These are phyloP conservation scores for Penicillium sp. DNA, from an alignment of 2,329 filamentous ascomycete species.

Conservation along the genomic window DNA sequence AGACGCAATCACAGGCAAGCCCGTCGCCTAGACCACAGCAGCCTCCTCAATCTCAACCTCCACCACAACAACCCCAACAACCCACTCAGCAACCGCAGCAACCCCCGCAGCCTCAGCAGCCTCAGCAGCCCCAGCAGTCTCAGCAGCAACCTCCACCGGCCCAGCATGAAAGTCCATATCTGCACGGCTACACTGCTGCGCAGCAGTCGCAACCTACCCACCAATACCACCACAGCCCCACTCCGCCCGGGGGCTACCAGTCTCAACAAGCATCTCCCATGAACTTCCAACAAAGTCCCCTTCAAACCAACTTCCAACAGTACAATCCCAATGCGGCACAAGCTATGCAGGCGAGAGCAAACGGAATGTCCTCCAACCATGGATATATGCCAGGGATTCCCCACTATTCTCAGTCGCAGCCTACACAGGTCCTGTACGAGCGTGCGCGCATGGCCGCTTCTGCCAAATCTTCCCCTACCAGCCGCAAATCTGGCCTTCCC, in stretches of 20 bases:
- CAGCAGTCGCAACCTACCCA: slow-evolving; percentile 33
- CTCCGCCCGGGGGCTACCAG: slow-evolving; percentile 37
- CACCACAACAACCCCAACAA: slow-evolving; percentile 24
- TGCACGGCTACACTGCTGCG: slow-evolving; percentile 37
- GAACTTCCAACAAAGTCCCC: slow-evolving; percentile 43
- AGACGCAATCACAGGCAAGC: slow-evolving; percentile 17
- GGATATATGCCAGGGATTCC: slow-evolving; percentile 49
- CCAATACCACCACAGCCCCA: slow-evolving; percentile 38
- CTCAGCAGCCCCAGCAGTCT: slow-evolving; percentile 24
- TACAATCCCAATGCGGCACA: slow-evolving; percentile 38
- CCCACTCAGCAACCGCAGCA: slow-evolving; percentile 31
- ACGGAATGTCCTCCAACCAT: slow-evolving; percentile 40
- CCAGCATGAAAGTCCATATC: slow-evolving; percentile 34
- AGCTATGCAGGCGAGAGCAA: slow-evolving; percentile 31
- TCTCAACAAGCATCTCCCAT: slow-evolving; percentile 30
- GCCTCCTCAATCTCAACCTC: slow-evolving; percentile 25
- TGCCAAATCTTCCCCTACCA: slow-evolving; percentile 56
- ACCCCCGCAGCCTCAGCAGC: slow-evolving; percentile 20
- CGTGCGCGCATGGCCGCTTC: slow-evolving; percentile 57
- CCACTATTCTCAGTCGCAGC: slow-evolving; percentile 50
- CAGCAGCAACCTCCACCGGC: slow-evolving; percentile 17
- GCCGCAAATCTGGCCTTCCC: slow-evolving; percentile 54
- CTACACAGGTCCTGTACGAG: slow-evolving; percentile 60
- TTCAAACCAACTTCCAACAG: slow-evolving; percentile 45
- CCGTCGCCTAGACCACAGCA: slow-evolving; percentile 27